phyloP scores from a whole-genome alignment of 805 yeast species.

The Zygoascus biomembranicola region DNA sequence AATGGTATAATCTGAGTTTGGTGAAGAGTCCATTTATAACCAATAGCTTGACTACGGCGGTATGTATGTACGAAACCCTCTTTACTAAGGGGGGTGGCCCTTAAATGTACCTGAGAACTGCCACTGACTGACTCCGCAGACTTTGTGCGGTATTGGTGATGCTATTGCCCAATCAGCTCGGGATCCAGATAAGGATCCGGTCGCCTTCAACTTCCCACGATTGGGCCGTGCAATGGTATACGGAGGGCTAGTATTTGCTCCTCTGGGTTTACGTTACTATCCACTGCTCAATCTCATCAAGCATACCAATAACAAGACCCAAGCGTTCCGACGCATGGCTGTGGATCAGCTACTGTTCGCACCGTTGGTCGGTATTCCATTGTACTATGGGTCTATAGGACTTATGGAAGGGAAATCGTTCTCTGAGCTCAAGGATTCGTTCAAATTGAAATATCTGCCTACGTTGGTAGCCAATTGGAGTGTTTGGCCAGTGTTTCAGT shows the following conservation, averaged over 20 bases:
- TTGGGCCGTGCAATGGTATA: constrained; percentile 58
- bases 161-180: constrained; percentile 55
- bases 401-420: constrained; percentile 48
- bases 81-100: constrained; percentile 13
- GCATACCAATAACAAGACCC: constrained; percentile 16
- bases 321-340: constrained; percentile 44
- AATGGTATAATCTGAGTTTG: constrained; percentile 21
- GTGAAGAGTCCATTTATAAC: constrained; percentile 34
- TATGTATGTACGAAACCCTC: constrained; percentile 8
- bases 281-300: constrained; percentile 39
- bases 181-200: constrained; percentile 6
- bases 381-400: constrained; percentile 63
- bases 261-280: constrained; percentile 65
- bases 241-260: constrained; percentile 69
- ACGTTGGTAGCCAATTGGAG: constrained; percentile 71
- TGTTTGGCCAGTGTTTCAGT: constrained; percentile 83
- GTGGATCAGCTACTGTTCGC: constrained; percentile 73
- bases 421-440: constrained; percentile 30
- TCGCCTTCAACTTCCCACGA: constrained; percentile 42
- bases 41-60: constrained; percentile 43
- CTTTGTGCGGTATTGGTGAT: constrained; percentile 68
- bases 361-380: constrained; percentile 59
- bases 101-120: constrained; percentile 12
- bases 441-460: constrained; percentile 36
- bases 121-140: neutral